phyloP scores from a whole-genome alignment of 108 stramenopile genomes.

The Aureococcus anophagefferens region DNA sequence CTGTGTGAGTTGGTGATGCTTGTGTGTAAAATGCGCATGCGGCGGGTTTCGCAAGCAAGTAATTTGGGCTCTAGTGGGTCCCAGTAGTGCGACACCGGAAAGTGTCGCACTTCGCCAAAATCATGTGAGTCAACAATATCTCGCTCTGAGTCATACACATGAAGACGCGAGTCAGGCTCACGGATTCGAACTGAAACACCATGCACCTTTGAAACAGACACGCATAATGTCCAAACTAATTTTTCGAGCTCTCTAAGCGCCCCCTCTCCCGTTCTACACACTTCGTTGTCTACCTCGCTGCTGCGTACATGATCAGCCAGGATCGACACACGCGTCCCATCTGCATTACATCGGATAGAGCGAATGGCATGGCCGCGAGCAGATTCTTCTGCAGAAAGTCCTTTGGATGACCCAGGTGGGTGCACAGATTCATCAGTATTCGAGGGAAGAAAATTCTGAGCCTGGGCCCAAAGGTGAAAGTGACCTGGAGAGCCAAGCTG shows the following conservation, averaged over 20 bases:
- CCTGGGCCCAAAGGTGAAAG: constrained; percentile 9
- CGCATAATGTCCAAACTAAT: too few species aligned
- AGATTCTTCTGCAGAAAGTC: too few species aligned
- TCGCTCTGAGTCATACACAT: constrained; percentile 39
- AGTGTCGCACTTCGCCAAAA: constrained; percentile 13
- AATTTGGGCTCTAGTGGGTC: constrained; percentile 38
- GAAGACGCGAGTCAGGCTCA: constrained; percentile 37
- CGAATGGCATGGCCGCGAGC: constrained; percentile 28
- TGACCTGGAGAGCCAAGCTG: constrained; percentile 22
- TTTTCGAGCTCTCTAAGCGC: too few species aligned
- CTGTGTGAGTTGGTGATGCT: too few species aligned
- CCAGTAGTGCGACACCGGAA: constrained; percentile 42
- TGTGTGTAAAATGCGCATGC: too few species aligned
- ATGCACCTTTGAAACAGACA: too few species aligned
- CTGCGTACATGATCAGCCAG: constrained; percentile 14
- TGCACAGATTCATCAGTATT: too few species aligned
- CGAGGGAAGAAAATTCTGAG: too few species aligned
- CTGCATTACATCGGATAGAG: constrained; percentile 40
- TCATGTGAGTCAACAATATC: constrained; percentile 30
- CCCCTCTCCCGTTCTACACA: too few species aligned
- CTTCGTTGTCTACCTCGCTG: too few species aligned
- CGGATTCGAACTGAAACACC: constrained; percentile 28
- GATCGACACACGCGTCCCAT: constrained; percentile 46
- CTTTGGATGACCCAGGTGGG: too few species aligned
- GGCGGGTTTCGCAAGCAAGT: constrained; percentile 21